Conservation (phyloP, 345 rosid species). For the Aegle marmelos region DNA sequence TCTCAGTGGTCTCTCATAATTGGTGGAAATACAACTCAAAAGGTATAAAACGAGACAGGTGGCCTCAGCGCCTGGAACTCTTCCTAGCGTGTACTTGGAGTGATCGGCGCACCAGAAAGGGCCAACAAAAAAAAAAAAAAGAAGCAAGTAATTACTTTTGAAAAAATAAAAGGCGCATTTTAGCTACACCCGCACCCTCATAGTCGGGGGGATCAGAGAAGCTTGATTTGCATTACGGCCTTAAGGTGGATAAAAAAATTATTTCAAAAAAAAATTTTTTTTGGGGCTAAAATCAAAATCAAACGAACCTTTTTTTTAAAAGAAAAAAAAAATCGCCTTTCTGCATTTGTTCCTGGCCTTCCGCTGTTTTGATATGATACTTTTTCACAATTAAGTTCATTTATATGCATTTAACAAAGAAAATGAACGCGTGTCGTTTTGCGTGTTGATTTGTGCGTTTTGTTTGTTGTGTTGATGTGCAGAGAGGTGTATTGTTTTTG, state of each 20-base stretch:
- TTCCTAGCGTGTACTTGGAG: conserved; percentile 10
- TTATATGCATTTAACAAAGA: neutral
- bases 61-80: neutral
- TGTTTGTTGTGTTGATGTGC: conserved; percentile 1
- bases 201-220: conserved; percentile 9
- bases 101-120: neutral
- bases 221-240: neutral
- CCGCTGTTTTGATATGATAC: conserved; percentile 13
- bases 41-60: neutral
- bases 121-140: neutral
- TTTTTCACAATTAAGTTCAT: neutral
- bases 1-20: neutral
- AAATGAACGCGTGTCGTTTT: neutral
- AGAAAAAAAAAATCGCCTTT: neutral
- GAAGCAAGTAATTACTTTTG: too few species aligned
- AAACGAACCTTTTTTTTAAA: neutral
- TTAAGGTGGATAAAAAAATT: neutral
- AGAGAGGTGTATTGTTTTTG: neutral
- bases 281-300: neutral
- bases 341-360: neutral
- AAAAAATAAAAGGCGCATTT: conserved; percentile 9
- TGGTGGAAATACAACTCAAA: too few species aligned
- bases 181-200: conserved; percentile 16
- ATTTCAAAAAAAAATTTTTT: neutral
- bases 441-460: conserved; percentile 13